These are phyloP conservation scores for Hypoxylon sp. DNA, from an alignment of 2,329 filamentous ascomycete genomes.

Conservation along the genomic window DNA sequence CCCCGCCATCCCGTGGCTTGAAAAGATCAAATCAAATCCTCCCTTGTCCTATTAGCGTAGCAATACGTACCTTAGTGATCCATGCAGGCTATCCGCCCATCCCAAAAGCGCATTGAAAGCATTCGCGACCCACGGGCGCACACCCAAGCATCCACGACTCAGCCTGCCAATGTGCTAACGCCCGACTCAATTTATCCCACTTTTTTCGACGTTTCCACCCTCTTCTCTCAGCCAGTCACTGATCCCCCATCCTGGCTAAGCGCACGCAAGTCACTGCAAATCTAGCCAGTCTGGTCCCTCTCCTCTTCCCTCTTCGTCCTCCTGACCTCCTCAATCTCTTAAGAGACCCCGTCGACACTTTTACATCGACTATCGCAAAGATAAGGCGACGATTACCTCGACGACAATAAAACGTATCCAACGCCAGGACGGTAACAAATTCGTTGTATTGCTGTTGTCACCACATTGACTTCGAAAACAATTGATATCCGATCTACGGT, in stretches of 20 bases:
- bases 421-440: conserved; percentile 9
- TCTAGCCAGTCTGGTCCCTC: conserved; percentile 40
- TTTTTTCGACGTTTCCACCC: conserved; percentile 43
- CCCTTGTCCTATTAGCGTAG: background rate
- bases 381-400: conserved; percentile 26
- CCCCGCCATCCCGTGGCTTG: conserved; percentile 18
- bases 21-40: background rate
- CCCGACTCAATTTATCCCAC: conserved; percentile 42
- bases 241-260: conserved; percentile 36
- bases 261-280: conserved; percentile 38
- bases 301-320: conserved; percentile 40
- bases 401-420: conserved; percentile 17
- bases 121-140: conserved; percentile 8
- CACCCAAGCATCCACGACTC: conserved; percentile 19
- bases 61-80: conserved; percentile 21
- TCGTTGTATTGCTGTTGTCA: conserved; percentile 23
- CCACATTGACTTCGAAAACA: conserved; percentile 33
- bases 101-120: conserved; percentile 33
- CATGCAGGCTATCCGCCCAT: conserved; percentile 36
- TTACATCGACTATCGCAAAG: conserved; percentile 22
- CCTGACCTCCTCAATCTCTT: conserved; percentile 35
- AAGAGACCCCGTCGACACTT: conserved; percentile 30
- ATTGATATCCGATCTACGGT: conserved; percentile 37
- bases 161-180: conserved; percentile 41
- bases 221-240: conserved; percentile 42